Evolutionary conservation across 2,329 filamentous ascomycete species (phyloP), one percentile per base, ranked within the genome.

Genomic region (Paecilomyces sp.): DNA sequence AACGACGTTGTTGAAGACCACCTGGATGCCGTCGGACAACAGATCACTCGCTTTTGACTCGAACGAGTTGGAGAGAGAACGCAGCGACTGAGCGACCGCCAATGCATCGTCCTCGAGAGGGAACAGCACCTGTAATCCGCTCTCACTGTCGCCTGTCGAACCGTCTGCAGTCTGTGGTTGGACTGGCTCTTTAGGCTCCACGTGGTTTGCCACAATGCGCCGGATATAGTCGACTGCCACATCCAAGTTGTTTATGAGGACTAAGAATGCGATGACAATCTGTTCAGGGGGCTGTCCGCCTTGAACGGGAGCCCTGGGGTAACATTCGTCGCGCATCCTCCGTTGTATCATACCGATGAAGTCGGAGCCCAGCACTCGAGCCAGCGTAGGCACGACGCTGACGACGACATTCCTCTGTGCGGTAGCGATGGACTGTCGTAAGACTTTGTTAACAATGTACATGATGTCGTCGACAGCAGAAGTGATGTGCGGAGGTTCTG

Each of bases 401-500:
- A 85, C 85, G 24, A 96, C 84, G 3, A 96, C 87, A 18, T 88
- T 83, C 65, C 87, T 82, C 71, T 97, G 92, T 1, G 90, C 91
- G 0, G 95, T 97, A 0, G 90, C 88, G 24, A 97, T 80, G 0
- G 91, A 90, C 64, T 93, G 88, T 64, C 95, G 89, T 7, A 97
- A 82, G 34, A 97, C 89, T 56, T 93, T 88, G 71, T 95, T 96
- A 71, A 96, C 90, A 67, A 99, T 97, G 76, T 97, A 99, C 93
- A 99, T 97, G 70, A 97, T 92, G 77, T 97, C 94, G 78, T 99
- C 94, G 8, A 99, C 92, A 0, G 93, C 92, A 1, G 92, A 92
- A 52, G 94, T 93, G 68, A 99, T 96, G 70, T 91, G 95, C 0
- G 94, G 94, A 2, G 91, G 85, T 66, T 92, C 91, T 60, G 87